Evolutionary conservation across 257 asterid species (phyloP).

Genomic region (Salvia miltiorrhiza): DNA sequence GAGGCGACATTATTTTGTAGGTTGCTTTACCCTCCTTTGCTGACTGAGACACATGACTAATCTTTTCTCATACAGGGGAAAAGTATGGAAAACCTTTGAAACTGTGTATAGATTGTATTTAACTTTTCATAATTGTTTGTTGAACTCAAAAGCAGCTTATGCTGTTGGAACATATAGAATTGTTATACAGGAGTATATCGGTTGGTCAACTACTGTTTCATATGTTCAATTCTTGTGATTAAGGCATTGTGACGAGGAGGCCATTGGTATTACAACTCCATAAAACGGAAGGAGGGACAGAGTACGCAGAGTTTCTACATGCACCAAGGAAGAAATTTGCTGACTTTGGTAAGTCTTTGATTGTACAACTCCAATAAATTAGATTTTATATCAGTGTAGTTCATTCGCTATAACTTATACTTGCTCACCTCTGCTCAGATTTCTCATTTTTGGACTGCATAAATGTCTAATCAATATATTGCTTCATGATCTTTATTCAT

Average conservation of each 20-base stretch:
- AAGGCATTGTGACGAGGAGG: constrained; percentile 97
- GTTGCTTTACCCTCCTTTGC: background rate
- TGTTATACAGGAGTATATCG: background rate
- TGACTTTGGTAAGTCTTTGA: constrained; percentile 64
- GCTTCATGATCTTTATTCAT: constrained; percentile 20
- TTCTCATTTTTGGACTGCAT: constrained; percentile 21
- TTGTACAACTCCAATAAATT: background rate
- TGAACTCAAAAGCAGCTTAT: background rate
- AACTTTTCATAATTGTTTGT: background rate
- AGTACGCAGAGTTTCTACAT: constrained; percentile 94
- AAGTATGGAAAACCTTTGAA: background rate
- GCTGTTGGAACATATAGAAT: background rate
- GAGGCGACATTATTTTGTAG: background rate
- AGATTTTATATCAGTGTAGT: background rate
- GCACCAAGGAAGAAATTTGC: constrained; percentile 65
- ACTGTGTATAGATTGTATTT: background rate
- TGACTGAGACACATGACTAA: background rate
- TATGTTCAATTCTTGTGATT: constrained; percentile 10
- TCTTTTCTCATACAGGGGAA: background rate
- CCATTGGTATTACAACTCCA: constrained; percentile 97
- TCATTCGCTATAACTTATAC: background rate
- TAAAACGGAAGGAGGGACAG: constrained; percentile 75
- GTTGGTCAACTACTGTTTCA: background rate
- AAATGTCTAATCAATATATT: constrained; percentile 14
- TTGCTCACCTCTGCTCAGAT: constrained; percentile 3